These are phyloP conservation scores for Podaxis sp. DNA, from an alignment of 768 basidiomycete species.

Conservation along the genomic window DNA sequence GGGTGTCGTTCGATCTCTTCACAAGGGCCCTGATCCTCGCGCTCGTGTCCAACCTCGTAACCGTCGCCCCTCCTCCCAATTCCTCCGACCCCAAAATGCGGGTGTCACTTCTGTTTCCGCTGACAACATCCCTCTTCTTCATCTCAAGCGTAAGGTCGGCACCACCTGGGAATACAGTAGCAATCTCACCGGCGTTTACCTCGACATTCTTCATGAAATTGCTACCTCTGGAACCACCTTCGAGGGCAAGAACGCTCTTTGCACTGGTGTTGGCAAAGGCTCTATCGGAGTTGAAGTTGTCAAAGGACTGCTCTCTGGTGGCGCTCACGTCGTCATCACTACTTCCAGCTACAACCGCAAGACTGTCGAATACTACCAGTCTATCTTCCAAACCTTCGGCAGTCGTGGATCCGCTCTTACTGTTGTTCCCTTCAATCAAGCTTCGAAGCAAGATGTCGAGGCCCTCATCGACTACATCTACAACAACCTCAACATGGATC, in stretches of 20 bases:
- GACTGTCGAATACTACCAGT: constrained; percentile 97
- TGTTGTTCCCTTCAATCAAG: constrained; percentile 99
- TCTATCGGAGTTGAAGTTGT: constrained; percentile 98
- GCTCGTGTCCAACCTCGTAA: constrained; percentile 44
- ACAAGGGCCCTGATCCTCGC: constrained; percentile 71
- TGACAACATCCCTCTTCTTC: constrained; percentile 91
- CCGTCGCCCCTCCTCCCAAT: constrained; percentile 93
- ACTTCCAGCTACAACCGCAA: constrained; percentile 96
- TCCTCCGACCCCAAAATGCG: constrained; percentile 89
- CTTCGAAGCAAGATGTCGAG: constrained; percentile 97
- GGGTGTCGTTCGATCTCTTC: constrained; percentile 91
- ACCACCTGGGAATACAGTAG: constrained; percentile 95
- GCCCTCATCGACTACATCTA: constrained; percentile 99
- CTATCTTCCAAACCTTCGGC: constrained; percentile 94
- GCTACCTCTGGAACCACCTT: constrained; percentile 98
- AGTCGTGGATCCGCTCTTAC: constrained; percentile 95
- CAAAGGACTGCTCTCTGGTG: constrained; percentile 94
- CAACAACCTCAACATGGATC: constrained; percentile 89
- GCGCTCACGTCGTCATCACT: constrained; percentile 95
- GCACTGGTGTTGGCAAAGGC: constrained; percentile 97
- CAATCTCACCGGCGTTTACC: constrained; percentile 93
- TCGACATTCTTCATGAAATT: constrained; percentile 97
- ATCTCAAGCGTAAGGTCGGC: constrained; percentile 96
- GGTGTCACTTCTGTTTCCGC: constrained; percentile 70
- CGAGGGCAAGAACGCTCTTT: constrained; percentile 97